Conservation (phyloP, 768 basidiomycete species). For the Rhodotorula sphaerocarpa region DNA sequence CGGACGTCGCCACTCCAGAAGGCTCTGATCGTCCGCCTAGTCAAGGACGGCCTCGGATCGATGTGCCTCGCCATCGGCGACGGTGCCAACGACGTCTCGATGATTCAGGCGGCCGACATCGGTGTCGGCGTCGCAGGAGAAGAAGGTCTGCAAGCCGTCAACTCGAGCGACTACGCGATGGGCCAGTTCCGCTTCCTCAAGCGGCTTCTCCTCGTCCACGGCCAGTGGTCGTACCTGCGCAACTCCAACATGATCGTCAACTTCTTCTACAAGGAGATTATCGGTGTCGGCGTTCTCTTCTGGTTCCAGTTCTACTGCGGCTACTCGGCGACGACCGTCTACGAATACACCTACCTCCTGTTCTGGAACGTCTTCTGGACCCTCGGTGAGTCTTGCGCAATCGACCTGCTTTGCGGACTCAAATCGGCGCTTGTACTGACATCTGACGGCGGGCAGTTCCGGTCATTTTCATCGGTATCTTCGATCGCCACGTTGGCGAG, state of each 20-base stretch:
- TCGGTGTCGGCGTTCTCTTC: constrained; percentile 62
- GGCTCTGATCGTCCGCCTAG: constrained; percentile 90
- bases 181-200: constrained; percentile 95
- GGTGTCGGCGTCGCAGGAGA: constrained; percentile 96
- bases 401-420: no score
- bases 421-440: no score
- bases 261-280: constrained; percentile 98
- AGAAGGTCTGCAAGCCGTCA: constrained; percentile 96
- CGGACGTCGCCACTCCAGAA: constrained; percentile 98
- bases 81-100: constrained; percentile 97
- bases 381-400: constrained; percentile 6
- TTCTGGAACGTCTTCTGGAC: constrained; percentile 99
- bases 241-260: constrained; percentile 95
- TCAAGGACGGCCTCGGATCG: constrained; percentile 80
- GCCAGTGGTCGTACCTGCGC: constrained; percentile 95
- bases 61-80: constrained; percentile 99
- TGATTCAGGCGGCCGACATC: constrained; percentile 99
- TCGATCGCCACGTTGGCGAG: constrained; percentile 80
- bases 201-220: constrained; percentile 83
- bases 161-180: constrained; percentile 98
- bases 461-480: constrained; percentile 93
- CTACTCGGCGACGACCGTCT: constrained; percentile 77
- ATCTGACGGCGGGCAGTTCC: constrained; percentile 56
- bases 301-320: constrained; percentile 96
- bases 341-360: constrained; percentile 56